Percentiles rank a stretch among this genome's conserved stretches.
phyloP scores from a whole-genome alignment of 164 flowering plant genomes.

The Sextonia rubra region DNA sequence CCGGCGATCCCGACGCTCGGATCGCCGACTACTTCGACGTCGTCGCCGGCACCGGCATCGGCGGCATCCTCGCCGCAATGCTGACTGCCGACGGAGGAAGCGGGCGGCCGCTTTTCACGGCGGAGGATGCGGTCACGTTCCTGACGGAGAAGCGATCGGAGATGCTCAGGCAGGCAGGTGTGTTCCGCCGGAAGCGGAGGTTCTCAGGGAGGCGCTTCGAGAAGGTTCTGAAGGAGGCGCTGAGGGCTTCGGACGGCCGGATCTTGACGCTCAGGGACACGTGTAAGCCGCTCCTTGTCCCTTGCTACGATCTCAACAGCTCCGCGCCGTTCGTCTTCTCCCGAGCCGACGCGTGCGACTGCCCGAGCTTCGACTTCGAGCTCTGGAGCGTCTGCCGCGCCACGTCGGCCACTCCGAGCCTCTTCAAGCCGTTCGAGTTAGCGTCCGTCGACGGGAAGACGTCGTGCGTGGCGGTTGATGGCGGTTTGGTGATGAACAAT shows the following conservation, averaged over 20 bases:
- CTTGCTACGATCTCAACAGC: conserved; percentile 46
- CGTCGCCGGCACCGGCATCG: conserved; percentile 45
- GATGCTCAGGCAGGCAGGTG: conserved; percentile 19
- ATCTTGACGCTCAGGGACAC: conserved; percentile 41
- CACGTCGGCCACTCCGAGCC: conserved; percentile 36
- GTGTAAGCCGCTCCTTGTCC: conserved; percentile 42
- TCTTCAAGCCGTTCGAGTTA: conserved; percentile 59
- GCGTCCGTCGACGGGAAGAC: conserved; percentile 77
- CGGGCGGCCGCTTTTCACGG: conserved; percentile 40
- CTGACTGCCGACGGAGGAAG: conserved; percentile 37
- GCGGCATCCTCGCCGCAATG: conserved; percentile 43
- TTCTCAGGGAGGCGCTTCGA: conserved; percentile 22
- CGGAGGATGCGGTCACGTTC: conserved; percentile 29
- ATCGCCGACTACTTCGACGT: conserved; percentile 51
- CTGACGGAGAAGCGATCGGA: conserved; percentile 15
- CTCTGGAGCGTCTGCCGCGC: conserved; percentile 50
- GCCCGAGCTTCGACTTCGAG: conserved; percentile 43
- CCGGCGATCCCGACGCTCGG: conserved; percentile 32
- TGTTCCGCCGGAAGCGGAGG: conserved; percentile 19
- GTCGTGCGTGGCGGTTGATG: conserved; percentile 69
- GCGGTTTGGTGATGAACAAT: conserved; percentile 95
- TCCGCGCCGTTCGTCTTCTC: conserved; percentile 53
- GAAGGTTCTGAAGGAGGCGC: conserved; percentile 23
- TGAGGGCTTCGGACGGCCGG: conserved; percentile 24
- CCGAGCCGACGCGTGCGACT: conserved; percentile 49